Evolutionary conservation across 2,329 filamentous ascomycete species (phyloP), one percentile per base, ranked within the genome.

Genomic region (Fusarium circinatum): DNA sequence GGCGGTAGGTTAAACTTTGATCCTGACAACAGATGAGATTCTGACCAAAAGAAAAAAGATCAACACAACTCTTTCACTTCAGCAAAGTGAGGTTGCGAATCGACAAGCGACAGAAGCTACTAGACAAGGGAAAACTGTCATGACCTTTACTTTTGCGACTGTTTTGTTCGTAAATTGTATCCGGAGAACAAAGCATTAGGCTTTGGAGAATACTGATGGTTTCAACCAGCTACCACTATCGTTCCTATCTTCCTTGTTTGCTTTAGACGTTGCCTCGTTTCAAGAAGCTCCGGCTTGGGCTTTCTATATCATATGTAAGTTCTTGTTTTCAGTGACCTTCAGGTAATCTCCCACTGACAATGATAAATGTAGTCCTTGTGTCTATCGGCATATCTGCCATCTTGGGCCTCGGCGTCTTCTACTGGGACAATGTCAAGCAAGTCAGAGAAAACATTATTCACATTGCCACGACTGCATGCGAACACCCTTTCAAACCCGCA

Each of bases 51-150:
- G 11, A 4, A 1, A 13, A 26, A 17, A 70, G 70, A 42, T 70
- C 9, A 65, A 71, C 47, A 65, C 70, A 2, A 70, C 69, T 2
- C 57, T 76, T 10, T 65, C 58, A 9, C 63, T 76, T 2, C 42
- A 76, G 3, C 68, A 77, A 42, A 61, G 47, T 30, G 38, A 61
- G 18, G n/a, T 61, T 36, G 28, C 57, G 0, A 61, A 34, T 18
- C n/a, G 9, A 8, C 57, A 61, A 14, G 57, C 59, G 0, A 11
- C 15, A 1, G 26, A 36, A 6, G 38, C 48, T 1, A 28, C 28
- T 1, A 26, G 34, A 5, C 48, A 61, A 14, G 47, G 30, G 0
- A 62, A 52, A n/a, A 24, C 20, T 6, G 18, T 32, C 4, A 62
- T 55, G 59, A 39, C 15, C 0, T 62, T 62, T 20, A 62, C 48